These are phyloP conservation scores for Ustilago trichophora DNA, from an alignment of 1,284 basidiomycete species.

Conservation along the genomic window DNA sequence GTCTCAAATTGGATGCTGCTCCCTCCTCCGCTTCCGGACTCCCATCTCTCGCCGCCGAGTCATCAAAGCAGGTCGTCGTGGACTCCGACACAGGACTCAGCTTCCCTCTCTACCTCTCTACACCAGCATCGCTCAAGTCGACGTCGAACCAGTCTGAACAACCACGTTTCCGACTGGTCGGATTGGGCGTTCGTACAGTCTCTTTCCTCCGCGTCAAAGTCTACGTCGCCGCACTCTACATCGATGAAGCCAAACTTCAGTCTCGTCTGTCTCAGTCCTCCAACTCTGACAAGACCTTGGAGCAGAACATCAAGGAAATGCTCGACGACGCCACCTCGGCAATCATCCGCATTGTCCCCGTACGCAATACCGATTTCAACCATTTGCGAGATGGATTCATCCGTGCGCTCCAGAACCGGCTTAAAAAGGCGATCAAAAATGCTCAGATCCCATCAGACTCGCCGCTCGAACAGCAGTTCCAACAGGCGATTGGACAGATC, in stretches of 20 bases:
- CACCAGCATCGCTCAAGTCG: slow-evolving; percentile 15
- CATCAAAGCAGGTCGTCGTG: slow-evolving; percentile 18
- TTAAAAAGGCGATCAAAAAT: slow-evolving; percentile 70
- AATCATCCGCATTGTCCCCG: slow-evolving; percentile 72
- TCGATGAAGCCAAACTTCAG: slow-evolving; percentile 71
- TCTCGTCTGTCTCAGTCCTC: not conserved
- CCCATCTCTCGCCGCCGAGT: slow-evolving; percentile 1
- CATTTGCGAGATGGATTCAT: slow-evolving; percentile 85
- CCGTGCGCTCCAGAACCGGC: slow-evolving; percentile 76
- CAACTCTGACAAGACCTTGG: slow-evolving; percentile 10
- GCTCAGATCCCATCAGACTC: slow-evolving; percentile 8
- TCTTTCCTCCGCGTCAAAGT: slow-evolving; percentile 82
- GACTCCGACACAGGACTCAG: slow-evolving; percentile 34
- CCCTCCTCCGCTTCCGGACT: slow-evolving; percentile 1
- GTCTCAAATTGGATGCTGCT: slow-evolving; percentile 19
- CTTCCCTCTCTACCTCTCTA: slow-evolving; percentile 37
- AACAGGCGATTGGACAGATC: slow-evolving; percentile 65
- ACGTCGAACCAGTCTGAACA: slow-evolving; percentile 66
- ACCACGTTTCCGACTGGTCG: slow-evolving; percentile 71
- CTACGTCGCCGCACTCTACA: slow-evolving; percentile 86
- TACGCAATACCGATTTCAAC: slow-evolving; percentile 79
- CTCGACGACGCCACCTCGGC: slow-evolving; percentile 46
- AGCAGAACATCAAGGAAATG: slow-evolving; percentile 28
- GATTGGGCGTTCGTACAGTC: slow-evolving; percentile 83
- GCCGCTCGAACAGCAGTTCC: slow-evolving; percentile 51